Conservation (phyloP, 2,329 filamentous ascomycete species). For the Claviceps sp. region DNA sequence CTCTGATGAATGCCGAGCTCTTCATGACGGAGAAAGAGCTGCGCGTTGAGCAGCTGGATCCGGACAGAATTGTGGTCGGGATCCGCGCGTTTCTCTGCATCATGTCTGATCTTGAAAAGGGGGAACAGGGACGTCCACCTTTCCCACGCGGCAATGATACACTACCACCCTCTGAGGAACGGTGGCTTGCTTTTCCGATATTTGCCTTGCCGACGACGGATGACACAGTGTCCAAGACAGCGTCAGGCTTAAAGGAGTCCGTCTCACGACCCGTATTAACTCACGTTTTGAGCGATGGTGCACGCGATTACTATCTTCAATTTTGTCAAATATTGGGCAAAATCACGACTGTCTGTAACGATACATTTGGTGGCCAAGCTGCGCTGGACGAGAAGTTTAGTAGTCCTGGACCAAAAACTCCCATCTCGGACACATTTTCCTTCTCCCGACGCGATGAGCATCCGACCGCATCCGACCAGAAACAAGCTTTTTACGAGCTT, state of each 20-base stretch:
- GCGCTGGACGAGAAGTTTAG: slow-evolving; percentile 91
- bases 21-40: slow-evolving; percentile 65
- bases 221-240: slow-evolving; percentile 13
- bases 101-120: slow-evolving; percentile 83
- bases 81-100: slow-evolving; percentile 89
- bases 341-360: slow-evolving; percentile 92
- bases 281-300: slow-evolving; percentile 55
- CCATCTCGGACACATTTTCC: slow-evolving; percentile 86
- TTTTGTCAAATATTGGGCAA: slow-evolving; percentile 95
- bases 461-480: slow-evolving; percentile 60
- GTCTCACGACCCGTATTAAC: slow-evolving; percentile 53
- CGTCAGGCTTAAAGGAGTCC: slow-evolving; percentile 36
- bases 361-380: slow-evolving; percentile 91
- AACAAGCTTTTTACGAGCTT: slow-evolving; percentile 90
- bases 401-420: slow-evolving; percentile 78
- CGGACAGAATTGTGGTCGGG: slow-evolving; percentile 93
- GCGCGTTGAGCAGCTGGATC: slow-evolving; percentile 84
- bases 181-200: slow-evolving; percentile 35
- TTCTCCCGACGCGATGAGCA: slow-evolving; percentile 76
- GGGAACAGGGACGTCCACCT: slow-evolving; percentile 61
- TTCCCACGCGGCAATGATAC: slow-evolving; percentile 60
- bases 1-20: slow-evolving; percentile 83
- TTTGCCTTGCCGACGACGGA: slow-evolving; percentile 24
- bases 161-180: slow-evolving; percentile 25
- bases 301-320: slow-evolving; percentile 72